These are phyloP conservation scores for Elsinoe perseae DNA, from an alignment of 2,329 filamentous ascomycete species.

Conservation along the genomic window DNA sequence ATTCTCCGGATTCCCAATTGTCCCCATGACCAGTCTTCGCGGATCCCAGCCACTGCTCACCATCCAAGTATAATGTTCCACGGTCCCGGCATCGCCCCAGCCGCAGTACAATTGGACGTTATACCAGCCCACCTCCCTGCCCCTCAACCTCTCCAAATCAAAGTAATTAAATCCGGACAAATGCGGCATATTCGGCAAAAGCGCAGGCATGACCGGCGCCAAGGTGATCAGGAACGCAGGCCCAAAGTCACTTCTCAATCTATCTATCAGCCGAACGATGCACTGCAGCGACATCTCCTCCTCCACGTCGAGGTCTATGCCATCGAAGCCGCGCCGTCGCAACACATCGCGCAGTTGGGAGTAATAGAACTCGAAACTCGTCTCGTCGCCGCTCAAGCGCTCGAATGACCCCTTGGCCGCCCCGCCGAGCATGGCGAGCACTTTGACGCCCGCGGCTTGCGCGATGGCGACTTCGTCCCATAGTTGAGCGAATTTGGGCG, in stretches of 20 bases:
- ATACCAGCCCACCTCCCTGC: conserved; percentile 68
- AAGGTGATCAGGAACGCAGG: conserved; percentile 66
- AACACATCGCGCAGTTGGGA: conserved; percentile 59
- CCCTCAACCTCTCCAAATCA: conserved; percentile 60
- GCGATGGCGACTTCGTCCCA: conserved; percentile 71
- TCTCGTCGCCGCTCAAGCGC: conserved; percentile 51
- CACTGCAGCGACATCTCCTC: conserved; percentile 63
- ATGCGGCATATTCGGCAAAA: conserved; percentile 51
- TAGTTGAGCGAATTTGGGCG: conserved; percentile 58
- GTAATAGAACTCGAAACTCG: conserved; percentile 65
- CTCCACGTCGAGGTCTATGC: conserved; percentile 72
- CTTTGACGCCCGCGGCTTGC: conserved; percentile 65
- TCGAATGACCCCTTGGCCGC: conserved; percentile 68
- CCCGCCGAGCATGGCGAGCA: conserved; percentile 82
- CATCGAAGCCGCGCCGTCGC: conserved; percentile 54
- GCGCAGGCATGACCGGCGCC: conserved; percentile 70
- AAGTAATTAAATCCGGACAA: conserved; percentile 78
- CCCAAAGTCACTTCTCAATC: conserved; percentile 57
- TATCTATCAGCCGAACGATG: conserved; percentile 45
- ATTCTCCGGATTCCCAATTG: conserved; percentile 71
- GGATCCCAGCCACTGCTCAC: conserved; percentile 61
- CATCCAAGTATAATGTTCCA: conserved; percentile 46
- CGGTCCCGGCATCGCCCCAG: conserved; percentile 60
- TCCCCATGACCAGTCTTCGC: conserved; percentile 66
- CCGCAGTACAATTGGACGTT: conserved; percentile 92